Conservation (phyloP, 176 grass and related monocot species). For the Aegilops sharonensis region DNA sequence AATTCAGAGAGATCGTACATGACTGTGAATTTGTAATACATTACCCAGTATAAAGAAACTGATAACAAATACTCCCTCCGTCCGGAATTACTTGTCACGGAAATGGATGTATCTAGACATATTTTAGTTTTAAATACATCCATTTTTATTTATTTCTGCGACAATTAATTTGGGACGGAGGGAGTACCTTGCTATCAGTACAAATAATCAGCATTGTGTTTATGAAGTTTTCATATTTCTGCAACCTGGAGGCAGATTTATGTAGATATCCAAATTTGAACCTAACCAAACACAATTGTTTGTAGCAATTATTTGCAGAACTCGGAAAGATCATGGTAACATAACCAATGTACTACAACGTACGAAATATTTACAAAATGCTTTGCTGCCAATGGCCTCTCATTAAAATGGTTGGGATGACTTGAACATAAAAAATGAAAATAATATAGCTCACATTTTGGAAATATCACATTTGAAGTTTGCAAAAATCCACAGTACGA, state of each 20-base stretch:
- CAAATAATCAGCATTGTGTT: not conserved
- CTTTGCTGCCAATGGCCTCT: slow-evolving; percentile 19
- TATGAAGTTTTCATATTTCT: not conserved
- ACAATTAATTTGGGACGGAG: too few relatives aligned
- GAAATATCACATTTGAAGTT: not conserved
- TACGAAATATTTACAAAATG: slow-evolving; percentile 29
- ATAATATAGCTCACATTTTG: slow-evolving; percentile 33
- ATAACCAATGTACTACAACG: not conserved
- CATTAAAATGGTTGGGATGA: not conserved
- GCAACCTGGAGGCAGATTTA: not conserved
- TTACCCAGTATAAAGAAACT: not conserved
- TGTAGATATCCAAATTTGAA: not conserved
- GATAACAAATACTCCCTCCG: not conserved
- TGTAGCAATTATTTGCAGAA: not conserved
- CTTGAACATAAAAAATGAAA: slow-evolving; percentile 11
- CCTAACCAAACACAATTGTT: not conserved
- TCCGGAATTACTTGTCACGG: too few relatives aligned
- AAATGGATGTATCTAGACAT: too few relatives aligned
- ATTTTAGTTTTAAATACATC: too few relatives aligned
- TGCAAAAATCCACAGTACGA: slow-evolving; percentile 16
- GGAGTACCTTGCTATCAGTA: not conserved
- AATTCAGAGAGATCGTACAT: slow-evolving; percentile 19
- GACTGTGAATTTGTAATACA: not conserved
- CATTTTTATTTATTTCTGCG: too few relatives aligned
- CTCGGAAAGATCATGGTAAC: not conserved